phyloP scores from a whole-genome alignment of 2,329 filamentous ascomycete genomes.

The Podosphaera aphanis region DNA sequence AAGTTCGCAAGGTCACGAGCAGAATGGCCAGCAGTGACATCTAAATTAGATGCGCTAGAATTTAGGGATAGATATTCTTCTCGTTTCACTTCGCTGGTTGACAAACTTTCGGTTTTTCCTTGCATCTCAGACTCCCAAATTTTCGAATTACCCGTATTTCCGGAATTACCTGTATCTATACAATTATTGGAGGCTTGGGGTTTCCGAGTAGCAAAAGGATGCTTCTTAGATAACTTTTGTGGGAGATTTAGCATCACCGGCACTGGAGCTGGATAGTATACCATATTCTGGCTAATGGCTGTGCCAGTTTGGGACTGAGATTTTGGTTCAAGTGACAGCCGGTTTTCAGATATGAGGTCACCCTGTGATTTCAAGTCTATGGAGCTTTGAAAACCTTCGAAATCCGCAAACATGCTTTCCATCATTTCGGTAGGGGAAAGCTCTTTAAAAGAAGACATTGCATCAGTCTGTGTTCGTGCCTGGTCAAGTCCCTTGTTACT shows the following conservation, averaged over 20 bases:
- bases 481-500: background rate
- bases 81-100: too few relatives aligned
- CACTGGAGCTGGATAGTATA: slow-evolving; percentile 87
- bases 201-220: slow-evolving; percentile 25
- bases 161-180: background rate
- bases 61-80: too few relatives aligned
- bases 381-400: slow-evolving; percentile 45
- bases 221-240: slow-evolving; percentile 57
- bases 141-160: too few relatives aligned
- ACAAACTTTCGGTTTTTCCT: too few relatives aligned
- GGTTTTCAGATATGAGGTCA: too few relatives aligned
- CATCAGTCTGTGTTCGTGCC: background rate
- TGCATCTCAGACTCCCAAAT: too few relatives aligned
- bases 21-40: slow-evolving; percentile 3
- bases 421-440: slow-evolving; percentile 19
- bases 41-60: background rate
- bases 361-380: too few relatives aligned
- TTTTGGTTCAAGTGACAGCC: background rate
- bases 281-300: slow-evolving; percentile 53
- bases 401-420: slow-evolving; percentile 51
- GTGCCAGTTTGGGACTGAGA: slow-evolving; percentile 38
- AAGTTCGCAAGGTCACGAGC: slow-evolving; percentile 27
- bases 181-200: too few relatives aligned
- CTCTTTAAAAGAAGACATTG: background rate
- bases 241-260: slow-evolving; percentile 84